phyloP scores from a whole-genome alignment of 2,329 filamentous ascomycete genomes.

The Triangularia setosa region DNA sequence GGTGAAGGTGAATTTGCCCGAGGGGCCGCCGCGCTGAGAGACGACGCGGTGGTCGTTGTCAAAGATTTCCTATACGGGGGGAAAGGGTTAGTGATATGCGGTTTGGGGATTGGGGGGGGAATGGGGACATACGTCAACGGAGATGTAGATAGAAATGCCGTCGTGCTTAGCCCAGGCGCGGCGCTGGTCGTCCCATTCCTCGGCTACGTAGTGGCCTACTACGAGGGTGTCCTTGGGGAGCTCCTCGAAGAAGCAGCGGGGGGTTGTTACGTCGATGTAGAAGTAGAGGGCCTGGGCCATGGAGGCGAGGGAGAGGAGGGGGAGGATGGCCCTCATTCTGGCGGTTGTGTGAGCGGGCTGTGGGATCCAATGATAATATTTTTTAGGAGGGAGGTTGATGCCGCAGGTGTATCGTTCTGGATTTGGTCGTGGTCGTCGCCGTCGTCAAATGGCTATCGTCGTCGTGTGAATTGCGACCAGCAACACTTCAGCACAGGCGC shows the following conservation, averaged over 20 bases:
- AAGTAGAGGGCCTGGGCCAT: conserved; percentile 85
- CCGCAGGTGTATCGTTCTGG: no score
- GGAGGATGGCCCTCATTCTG: conserved; percentile 57
- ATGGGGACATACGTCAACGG: conserved; percentile 65
- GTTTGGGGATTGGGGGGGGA: not conserved
- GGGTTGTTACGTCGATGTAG: conserved; percentile 79
- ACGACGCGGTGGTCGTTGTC: conserved; percentile 97
- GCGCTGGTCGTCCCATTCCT: conserved; percentile 72
- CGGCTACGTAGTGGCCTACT: conserved; percentile 84
- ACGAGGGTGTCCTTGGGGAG: conserved; percentile 96
- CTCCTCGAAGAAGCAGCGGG: conserved; percentile 98
- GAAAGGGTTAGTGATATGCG: not conserved
- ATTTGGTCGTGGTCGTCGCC: not conserved
- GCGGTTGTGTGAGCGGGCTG: not conserved
- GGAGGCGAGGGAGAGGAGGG: conserved; percentile 62
- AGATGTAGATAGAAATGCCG: conserved; percentile 80
- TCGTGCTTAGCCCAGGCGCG: conserved; percentile 68
- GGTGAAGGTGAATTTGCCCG: conserved; percentile 91
- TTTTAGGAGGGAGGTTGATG: no score
- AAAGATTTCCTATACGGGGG: conserved; percentile 70
- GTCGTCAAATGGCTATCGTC: not conserved
- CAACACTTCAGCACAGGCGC: conserved; percentile 9
- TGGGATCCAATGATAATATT: no score
- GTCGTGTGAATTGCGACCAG: conserved; percentile 1
- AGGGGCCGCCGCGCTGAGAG: conserved; percentile 70